Conservation (phyloP, 495 filamentous ascomycete species). For the Trichoderma reesei region DNA sequence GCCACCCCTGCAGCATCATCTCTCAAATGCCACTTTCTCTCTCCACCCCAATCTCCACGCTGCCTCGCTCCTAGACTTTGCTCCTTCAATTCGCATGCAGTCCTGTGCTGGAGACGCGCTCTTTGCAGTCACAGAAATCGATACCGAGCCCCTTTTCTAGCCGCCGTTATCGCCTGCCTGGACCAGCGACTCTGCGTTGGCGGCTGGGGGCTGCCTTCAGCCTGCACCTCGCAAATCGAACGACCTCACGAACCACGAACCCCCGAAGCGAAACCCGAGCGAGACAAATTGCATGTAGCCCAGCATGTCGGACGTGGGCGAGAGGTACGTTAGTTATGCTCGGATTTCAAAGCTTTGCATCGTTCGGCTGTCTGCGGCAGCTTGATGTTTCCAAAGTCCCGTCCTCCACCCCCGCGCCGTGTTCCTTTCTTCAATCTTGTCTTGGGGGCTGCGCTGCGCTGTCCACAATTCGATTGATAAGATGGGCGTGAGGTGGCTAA, state of each 20-base stretch:
- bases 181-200: background rate
- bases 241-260: background rate
- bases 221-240: background rate
- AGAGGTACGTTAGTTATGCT: constrained; percentile 6
- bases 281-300: background rate
- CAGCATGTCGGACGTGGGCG: constrained; percentile 13
- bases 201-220: constrained; percentile 2
- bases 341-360: background rate
- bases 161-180: background rate
- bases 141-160: background rate
- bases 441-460: background rate
- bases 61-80: background rate
- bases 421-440: background rate
- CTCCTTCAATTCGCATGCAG: constrained; percentile 7
- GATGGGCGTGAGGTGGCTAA: background rate
- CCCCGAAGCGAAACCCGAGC: background rate
- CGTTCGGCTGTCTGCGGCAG: background rate
- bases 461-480: background rate
- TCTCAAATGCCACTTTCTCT: background rate
- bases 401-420: background rate
- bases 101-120: background rate
- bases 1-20: background rate
- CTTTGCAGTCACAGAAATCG: background rate
- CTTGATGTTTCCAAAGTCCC: background rate
- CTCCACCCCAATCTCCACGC: constrained; percentile 8